Conservation (phyloP, 2,329 filamentous ascomycete species). For the Botrytis paeoniae region DNA sequence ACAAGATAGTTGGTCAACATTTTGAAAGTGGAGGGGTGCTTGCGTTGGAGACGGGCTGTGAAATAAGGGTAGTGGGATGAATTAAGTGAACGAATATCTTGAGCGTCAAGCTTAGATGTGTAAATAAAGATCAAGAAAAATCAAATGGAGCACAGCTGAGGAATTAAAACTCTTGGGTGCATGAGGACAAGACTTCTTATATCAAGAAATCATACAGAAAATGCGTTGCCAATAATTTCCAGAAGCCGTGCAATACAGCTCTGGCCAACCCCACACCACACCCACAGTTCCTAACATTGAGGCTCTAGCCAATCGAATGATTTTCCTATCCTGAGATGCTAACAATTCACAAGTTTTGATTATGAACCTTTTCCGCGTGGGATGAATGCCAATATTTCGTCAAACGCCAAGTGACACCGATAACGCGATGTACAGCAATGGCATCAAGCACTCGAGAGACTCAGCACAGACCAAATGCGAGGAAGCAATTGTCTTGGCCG, state of each 20-base stretch:
- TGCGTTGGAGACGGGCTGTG: background rate
- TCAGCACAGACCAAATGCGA: conserved; percentile 4
- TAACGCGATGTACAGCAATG: background rate
- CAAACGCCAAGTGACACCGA: conserved; percentile 18
- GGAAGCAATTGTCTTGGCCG: conserved; percentile 13
- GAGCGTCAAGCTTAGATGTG: conserved; percentile 17
- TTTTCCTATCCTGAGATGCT: background rate
- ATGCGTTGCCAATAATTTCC: conserved; percentile 5
- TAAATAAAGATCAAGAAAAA: conserved; percentile 11
- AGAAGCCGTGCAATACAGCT: conserved; percentile 11
- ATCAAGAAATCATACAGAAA: conserved; percentile 5
- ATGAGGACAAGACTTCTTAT: conserved; percentile 20
- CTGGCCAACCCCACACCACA: background rate
- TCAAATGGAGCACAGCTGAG: conserved; percentile 17
- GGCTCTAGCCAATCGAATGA: background rate
- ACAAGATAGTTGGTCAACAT: conserved; percentile 15
- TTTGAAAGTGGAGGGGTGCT: background rate
- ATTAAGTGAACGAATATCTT: conserved; percentile 5
- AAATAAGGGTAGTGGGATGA: background rate
- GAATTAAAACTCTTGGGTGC: conserved; percentile 18
- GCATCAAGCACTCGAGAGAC: background rate
- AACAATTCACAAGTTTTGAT: background rate
- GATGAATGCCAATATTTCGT: conserved; percentile 1
- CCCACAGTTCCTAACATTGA: background rate
- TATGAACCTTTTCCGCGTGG: background rate